Conservation (phyloP, 176 grass and related monocot species). For the Stipa capillata region DNA sequence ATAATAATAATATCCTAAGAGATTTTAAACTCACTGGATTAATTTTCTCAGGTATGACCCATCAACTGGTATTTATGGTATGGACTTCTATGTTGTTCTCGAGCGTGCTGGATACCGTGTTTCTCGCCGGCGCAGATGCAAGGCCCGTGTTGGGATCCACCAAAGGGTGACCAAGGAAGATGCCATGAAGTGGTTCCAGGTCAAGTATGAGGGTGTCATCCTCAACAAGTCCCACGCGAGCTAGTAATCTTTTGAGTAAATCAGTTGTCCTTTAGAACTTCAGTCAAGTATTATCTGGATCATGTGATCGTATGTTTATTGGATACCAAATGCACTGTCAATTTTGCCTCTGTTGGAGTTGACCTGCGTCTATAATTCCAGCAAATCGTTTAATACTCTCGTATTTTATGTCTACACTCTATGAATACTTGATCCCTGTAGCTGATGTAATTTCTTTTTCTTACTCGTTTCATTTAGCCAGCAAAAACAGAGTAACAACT, state of each 20-base stretch:
- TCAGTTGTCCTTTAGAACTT: background rate
- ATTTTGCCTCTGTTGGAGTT: constrained; percentile 22
- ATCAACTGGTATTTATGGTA: constrained; percentile 60
- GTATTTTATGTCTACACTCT: background rate
- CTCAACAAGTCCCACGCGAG: constrained; percentile 53
- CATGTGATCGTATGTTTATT: constrained; percentile 30
- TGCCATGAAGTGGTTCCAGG: constrained; percentile 72
- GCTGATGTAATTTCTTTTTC: background rate
- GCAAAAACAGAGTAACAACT: no score
- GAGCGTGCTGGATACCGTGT: constrained; percentile 56
- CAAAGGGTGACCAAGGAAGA: constrained; percentile 64
- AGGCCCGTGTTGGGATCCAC: constrained; percentile 49
- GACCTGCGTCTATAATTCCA: background rate
- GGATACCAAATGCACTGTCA: constrained; percentile 5
- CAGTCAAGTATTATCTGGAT: background rate
- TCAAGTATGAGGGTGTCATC: constrained; percentile 67
- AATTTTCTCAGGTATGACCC: constrained; percentile 38
- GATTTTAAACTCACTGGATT: background rate
- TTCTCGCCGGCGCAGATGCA: constrained; percentile 49
- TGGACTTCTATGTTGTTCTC: constrained; percentile 60
- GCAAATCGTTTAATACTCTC: background rate
- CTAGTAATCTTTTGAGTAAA: background rate
- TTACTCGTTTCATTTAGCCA: no score
- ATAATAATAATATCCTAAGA: background rate
- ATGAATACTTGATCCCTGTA: background rate